Percentiles rank a stretch among this genome's conserved stretches.
phyloP scores from a whole-genome alignment of 805 yeast genomes.

The Saturnispora mendoncae region DNA sequence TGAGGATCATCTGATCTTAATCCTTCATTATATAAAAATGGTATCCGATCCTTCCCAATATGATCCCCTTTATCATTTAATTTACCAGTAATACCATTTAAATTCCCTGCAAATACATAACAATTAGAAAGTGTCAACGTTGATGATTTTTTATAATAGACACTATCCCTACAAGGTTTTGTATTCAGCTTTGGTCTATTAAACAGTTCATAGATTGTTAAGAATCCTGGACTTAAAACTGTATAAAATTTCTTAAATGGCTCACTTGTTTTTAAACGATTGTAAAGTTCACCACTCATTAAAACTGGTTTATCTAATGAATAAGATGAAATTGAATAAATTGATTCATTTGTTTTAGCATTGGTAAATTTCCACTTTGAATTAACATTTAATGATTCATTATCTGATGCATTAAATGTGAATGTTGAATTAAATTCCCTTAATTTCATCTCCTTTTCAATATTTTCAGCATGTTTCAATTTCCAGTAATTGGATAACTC shows the following conservation, averaged over 20 bases:
- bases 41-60: slow-evolving; percentile 48
- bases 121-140: slow-evolving; percentile 59
- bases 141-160: slow-evolving; percentile 42
- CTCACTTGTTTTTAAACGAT: slow-evolving; percentile 61
- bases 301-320: slow-evolving; percentile 54
- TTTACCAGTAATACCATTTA: slow-evolving; percentile 36
- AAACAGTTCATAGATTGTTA: slow-evolving; percentile 48
- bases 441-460: slow-evolving; percentile 28
- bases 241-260: slow-evolving; percentile 54
- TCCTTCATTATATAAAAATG: slow-evolving; percentile 73
- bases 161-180: slow-evolving; percentile 38
- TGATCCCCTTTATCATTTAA: slow-evolving; percentile 30
- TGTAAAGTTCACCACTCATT: slow-evolving; percentile 57
- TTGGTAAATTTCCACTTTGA: slow-evolving; percentile 46
- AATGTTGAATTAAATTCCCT: slow-evolving; percentile 37
- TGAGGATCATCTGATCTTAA: slow-evolving; percentile 79
- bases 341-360: slow-evolving; percentile 43
- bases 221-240: slow-evolving; percentile 60
- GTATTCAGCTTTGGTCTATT: slow-evolving; percentile 35
- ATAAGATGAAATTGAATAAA: slow-evolving; percentile 48
- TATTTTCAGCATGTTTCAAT: slow-evolving; percentile 34
- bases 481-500: slow-evolving; percentile 53
- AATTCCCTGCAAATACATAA: slow-evolving; percentile 56
- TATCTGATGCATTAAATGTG: slow-evolving; percentile 42
- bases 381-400: slow-evolving; percentile 13